phyloP scores from a whole-genome alignment of 2,329 filamentous ascomycete species.

The Fusarium ramigenum region DNA sequence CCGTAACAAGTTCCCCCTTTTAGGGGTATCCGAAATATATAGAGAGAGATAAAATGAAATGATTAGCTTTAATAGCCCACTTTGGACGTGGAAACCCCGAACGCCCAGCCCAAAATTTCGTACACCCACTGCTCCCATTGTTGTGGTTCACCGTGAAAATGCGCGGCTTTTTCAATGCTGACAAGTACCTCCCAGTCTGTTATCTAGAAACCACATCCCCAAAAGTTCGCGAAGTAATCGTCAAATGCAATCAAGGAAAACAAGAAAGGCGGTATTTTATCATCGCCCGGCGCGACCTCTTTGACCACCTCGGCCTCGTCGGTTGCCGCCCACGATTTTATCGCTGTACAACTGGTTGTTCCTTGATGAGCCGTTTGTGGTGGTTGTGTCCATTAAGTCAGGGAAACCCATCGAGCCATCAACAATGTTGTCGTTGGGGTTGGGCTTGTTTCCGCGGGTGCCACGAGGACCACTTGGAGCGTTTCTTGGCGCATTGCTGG shows the following conservation, averaged over 20 bases:
- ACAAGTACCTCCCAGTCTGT: neutral
- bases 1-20: neutral
- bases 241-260: neutral
- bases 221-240: neutral
- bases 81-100: slow-evolving; percentile 20
- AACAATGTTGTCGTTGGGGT: slow-evolving; percentile 53
- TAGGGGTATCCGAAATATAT: neutral
- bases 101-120: slow-evolving; percentile 27
- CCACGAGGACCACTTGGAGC: slow-evolving; percentile 46
- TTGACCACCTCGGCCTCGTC: slow-evolving; percentile 43
- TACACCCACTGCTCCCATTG: neutral
- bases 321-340: slow-evolving; percentile 48
- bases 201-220: neutral
- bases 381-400: slow-evolving; percentile 53
- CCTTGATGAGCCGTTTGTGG: slow-evolving; percentile 33
- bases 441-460: slow-evolving; percentile 36
- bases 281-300: slow-evolving; percentile 38
- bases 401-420: slow-evolving; percentile 66
- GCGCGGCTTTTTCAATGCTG: slow-evolving; percentile 23
- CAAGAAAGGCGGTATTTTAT: neutral
- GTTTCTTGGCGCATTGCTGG: slow-evolving; percentile 37
- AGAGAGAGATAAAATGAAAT: neutral
- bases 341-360: slow-evolving; percentile 63
- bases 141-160: neutral
- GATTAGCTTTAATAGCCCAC: neutral